These are phyloP conservation scores for Thalassiosira mediterranea DNA, from an alignment of 352 stramenopile species.

Conservation along the genomic window DNA sequence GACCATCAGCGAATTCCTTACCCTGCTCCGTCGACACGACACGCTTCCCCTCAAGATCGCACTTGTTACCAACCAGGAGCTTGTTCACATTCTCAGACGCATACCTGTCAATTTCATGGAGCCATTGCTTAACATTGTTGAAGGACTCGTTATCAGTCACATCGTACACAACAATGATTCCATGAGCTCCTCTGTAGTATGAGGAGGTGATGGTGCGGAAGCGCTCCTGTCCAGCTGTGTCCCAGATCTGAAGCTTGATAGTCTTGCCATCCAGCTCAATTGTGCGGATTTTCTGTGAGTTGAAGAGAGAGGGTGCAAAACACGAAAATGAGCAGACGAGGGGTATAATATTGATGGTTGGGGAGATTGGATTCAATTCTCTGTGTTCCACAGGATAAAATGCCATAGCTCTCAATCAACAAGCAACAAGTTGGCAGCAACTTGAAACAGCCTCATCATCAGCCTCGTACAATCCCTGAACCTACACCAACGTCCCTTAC, in stretches of 20 bases:
- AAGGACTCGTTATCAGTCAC: conserved; percentile 99
- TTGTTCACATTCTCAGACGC: conserved; percentile 98
- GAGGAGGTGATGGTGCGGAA: conserved; percentile 99
- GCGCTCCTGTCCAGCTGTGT: conserved; percentile 99
- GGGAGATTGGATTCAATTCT: too few relatives aligned
- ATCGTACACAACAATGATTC: conserved; percentile 99
- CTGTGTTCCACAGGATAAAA: too few relatives aligned
- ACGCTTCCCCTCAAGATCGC: conserved; percentile 95
- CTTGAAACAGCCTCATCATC: too few relatives aligned
- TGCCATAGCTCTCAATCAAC: neutral
- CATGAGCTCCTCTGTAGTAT: conserved; percentile 98
- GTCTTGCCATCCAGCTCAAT: conserved; percentile 99
- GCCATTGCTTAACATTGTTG: conserved; percentile 99
- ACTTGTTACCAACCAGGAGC: conserved; percentile 99
- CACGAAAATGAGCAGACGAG: conserved; percentile 6
- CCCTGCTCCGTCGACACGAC: conserved; percentile 95
- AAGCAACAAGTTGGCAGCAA: neutral
- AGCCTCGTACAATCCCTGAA: too few relatives aligned
- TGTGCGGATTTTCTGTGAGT: conserved; percentile 95
- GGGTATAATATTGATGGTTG: conserved; percentile 16
- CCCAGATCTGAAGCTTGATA: conserved; percentile 99
- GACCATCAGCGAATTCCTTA: conserved; percentile 92
- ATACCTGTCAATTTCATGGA: conserved; percentile 98
- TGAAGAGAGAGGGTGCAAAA: conserved; percentile 11
- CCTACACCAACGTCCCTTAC: too few relatives aligned